These are phyloP conservation scores for Xerocomellus dryophilus DNA, from an alignment of 768 basidiomycete species.

Conservation along the genomic window DNA sequence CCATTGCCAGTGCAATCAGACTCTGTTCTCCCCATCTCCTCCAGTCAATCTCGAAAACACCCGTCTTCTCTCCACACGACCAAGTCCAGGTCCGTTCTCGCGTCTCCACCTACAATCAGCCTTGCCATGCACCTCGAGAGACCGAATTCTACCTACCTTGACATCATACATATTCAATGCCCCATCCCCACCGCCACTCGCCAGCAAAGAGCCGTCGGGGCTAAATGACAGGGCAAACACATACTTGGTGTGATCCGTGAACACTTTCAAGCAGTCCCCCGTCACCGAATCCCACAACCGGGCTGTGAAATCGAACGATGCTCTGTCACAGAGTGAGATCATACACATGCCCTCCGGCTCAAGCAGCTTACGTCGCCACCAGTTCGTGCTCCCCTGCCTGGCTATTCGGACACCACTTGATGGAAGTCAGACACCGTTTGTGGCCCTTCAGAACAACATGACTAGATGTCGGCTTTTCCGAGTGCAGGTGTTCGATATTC, in stretches of 20 bases:
- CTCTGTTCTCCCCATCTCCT: slow-evolving; percentile 51
- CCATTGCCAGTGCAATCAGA: slow-evolving; percentile 67
- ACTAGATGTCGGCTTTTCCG: slow-evolving; percentile 20
- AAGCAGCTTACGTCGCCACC: slow-evolving; percentile 61
- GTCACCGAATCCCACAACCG: slow-evolving; percentile 81
- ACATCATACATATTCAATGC: slow-evolving; percentile 69
- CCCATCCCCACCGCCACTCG: slow-evolving; percentile 79
- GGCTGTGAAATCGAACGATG: slow-evolving; percentile 78
- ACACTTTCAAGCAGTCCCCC: slow-evolving; percentile 69
- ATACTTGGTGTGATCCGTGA: slow-evolving; percentile 67
- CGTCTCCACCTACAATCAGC: slow-evolving; percentile 34
- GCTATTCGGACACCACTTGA: slow-evolving; percentile 65
- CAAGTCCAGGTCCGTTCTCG: slow-evolving; percentile 59
- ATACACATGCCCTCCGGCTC: neutral
- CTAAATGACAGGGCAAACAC: slow-evolving; percentile 77
- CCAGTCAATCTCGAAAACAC: slow-evolving; percentile 79
- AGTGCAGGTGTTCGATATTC: slow-evolving; percentile 51
- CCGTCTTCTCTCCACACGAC: slow-evolving; percentile 59
- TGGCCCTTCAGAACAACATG: slow-evolving; percentile 58
- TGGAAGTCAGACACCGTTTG: slow-evolving; percentile 56
- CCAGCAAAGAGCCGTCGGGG: slow-evolving; percentile 67
- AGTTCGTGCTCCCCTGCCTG: slow-evolving; percentile 53
- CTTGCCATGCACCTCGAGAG: neutral
- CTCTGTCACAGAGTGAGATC: slow-evolving; percentile 38
- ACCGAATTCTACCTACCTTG: slow-evolving; percentile 48